These are phyloP conservation scores for Sherardia arvensis DNA, from an alignment of 257 asterid genomes.

Conservation along the genomic window DNA sequence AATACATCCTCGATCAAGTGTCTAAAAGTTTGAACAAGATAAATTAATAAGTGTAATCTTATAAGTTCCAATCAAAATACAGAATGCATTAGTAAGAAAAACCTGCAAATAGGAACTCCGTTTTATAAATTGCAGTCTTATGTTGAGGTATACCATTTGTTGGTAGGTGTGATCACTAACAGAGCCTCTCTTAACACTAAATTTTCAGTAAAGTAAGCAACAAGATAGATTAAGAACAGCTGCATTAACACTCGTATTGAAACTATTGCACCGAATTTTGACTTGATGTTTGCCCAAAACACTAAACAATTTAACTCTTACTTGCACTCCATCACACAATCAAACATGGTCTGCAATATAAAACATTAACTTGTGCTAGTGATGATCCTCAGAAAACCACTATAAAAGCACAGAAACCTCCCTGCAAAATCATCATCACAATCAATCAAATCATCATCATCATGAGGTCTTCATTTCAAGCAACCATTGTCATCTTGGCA, in stretches of 20 bases:
- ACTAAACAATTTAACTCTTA: not conserved
- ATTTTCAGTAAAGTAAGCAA: slow-evolving; percentile 2
- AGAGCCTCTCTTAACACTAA: not conserved
- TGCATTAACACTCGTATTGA: not conserved
- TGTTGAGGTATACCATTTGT: not conserved
- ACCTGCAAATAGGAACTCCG: too few species aligned
- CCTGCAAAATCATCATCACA: not conserved
- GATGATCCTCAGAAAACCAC: not conserved
- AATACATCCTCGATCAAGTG: too few species aligned
- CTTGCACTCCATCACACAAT: slow-evolving; percentile 8
- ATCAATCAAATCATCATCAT: not conserved
- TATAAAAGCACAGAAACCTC: slow-evolving; percentile 1
- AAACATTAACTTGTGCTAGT: slow-evolving; percentile 2
- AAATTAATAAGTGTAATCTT: too few species aligned
- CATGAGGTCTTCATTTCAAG: slow-evolving; percentile 28
- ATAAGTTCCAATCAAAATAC: too few species aligned
- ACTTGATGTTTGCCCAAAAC: not conserved
- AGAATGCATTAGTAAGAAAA: too few species aligned
- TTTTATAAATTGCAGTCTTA: not conserved
- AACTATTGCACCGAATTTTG: slow-evolving; percentile 8
- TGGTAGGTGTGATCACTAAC: not conserved
- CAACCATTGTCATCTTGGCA: slow-evolving; percentile 8
- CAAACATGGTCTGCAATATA: not conserved
- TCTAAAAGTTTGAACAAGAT: too few species aligned
- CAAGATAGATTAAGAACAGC: not conserved